Evolutionary conservation across 208 protist species (phyloP).

Genomic region (Zelonia costaricensis): DNA sequence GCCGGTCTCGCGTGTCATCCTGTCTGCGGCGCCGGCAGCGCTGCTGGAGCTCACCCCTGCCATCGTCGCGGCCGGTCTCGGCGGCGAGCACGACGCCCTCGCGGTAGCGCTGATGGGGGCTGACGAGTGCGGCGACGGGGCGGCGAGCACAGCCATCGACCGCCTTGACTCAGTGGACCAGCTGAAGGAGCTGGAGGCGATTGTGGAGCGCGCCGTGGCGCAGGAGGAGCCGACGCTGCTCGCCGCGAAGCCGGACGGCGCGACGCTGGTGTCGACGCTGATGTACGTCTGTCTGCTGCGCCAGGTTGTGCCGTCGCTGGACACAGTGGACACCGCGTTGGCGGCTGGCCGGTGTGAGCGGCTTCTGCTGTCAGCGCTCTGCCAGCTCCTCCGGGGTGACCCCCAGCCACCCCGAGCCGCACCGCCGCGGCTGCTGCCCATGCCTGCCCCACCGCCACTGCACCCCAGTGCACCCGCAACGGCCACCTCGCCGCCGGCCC

Average conservation of each 20-base stretch:
- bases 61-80: slow-evolving; percentile 4
- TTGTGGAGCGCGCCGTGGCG: neutral
- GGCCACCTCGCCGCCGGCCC: too few relatives aligned
- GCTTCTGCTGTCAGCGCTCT: slow-evolving; percentile 8
- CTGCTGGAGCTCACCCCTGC: slow-evolving; percentile 19
- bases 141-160: slow-evolving; percentile 6
- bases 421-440: neutral
- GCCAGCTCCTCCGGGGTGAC: slow-evolving; percentile 11
- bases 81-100: slow-evolving; percentile 1
- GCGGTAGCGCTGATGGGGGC: slow-evolving; percentile 6
- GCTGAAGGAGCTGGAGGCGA: slow-evolving; percentile 10
- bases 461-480: slow-evolving; percentile 2
- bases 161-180: slow-evolving; percentile 1
- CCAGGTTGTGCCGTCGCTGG: slow-evolving; percentile 20
- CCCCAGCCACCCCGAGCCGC: neutral
- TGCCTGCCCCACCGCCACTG: slow-evolving; percentile 14
- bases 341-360: slow-evolving; percentile 10
- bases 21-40: slow-evolving; percentile 14
- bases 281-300: slow-evolving; percentile 26
- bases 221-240: neutral
- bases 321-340: slow-evolving; percentile 7
- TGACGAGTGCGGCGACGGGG: neutral
- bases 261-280: slow-evolving; percentile 9
- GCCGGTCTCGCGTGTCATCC: slow-evolving; percentile 26
- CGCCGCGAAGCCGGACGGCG: slow-evolving; percentile 1